phyloP scores from a whole-genome alignment of 169 alveolate genomes.

The Eimeria sp. region DNA sequence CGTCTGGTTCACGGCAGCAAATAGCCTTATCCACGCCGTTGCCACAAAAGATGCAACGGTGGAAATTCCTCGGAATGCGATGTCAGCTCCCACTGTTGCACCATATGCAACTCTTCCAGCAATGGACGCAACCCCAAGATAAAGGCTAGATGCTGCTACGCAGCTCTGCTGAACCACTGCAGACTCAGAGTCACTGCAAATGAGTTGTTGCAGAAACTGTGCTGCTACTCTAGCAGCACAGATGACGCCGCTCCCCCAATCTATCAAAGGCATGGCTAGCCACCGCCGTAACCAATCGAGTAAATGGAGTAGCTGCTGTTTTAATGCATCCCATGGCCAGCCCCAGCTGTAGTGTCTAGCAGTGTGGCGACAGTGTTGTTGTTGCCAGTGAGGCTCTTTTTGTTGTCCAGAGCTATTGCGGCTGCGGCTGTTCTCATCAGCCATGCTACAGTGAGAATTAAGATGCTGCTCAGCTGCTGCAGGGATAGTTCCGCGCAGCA shows the following conservation, averaged over 20 bases:
- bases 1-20: background rate
- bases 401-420: background rate
- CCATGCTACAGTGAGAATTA: background rate
- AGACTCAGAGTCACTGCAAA: constrained; percentile 66
- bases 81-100: background rate
- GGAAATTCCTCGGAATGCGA: constrained; percentile 6
- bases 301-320: constrained; percentile 21
- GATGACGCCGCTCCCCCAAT: background rate
- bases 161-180: constrained; percentile 70
- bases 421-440: background rate
- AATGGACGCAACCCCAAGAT: background rate
- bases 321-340: background rate
- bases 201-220: background rate
- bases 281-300: constrained; percentile 25
- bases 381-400: constrained; percentile 3
- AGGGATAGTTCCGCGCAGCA: constrained; percentile 10
- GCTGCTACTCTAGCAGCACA: background rate
- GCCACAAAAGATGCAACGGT: background rate
- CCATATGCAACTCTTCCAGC: background rate
- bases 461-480: background rate
- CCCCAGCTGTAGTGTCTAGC: constrained; percentile 1
- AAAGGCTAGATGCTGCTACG: constrained; percentile 30
- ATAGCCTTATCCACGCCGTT: constrained; percentile 19
- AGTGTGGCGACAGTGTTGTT: constrained; percentile 19
- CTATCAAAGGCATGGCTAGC: constrained; percentile 2